Base-by-base conservation (phyloP, 2,329 filamentous ascomycete species). In the Talaromyces pinophilus region DNA sequence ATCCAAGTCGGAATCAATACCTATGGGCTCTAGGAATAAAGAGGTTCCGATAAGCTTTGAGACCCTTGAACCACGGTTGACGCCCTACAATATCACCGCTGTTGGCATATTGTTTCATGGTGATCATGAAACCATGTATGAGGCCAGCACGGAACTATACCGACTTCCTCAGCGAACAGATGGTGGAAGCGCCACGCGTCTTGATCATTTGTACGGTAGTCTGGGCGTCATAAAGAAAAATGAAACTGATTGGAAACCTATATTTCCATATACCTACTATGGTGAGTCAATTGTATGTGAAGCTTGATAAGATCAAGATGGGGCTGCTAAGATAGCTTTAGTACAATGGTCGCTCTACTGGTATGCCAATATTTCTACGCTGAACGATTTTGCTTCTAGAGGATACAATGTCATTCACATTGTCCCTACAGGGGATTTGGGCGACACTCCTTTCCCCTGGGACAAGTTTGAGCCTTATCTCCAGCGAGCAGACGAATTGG, bases 211-310 rank as follows among this genome's bases (percentile, higher is more conserved):
- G 0, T 76, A 80, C 66, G 82, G 82, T 17, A 82, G 81, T 6
- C 76, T 84, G 25, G 71, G 79, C 5, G 76, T 83, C 80, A 64
- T 76, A 74, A 52, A 73, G 72, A 17, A 61, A 68, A 10, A 69
- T 67, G 19, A 59, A 64, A 59, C 52, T 30, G 22, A 46, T 8
- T 82, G 78, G 75, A 76, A 76, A 40, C 70, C 78, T 0, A 64
- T 84, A 5, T 76, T 83, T n/a, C 82, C 83, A 0, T 81, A 81
- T 67, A 80, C 80, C 0, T 81, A 79, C 70, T 84, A 83, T 69
- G 79, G 78, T 1, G 73, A 71, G 38, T 83, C 17, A 42, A 10
- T 19, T 22, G 2, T n/a, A 19, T 35, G 33, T 33, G 7, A 42
- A 46, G n/a, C 19, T 46, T 19, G 17, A 46, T 22, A 19, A 46